Evolutionary conservation across 257 asterid genomes (phyloP).

Genomic region (Solanum dulcamara): DNA sequence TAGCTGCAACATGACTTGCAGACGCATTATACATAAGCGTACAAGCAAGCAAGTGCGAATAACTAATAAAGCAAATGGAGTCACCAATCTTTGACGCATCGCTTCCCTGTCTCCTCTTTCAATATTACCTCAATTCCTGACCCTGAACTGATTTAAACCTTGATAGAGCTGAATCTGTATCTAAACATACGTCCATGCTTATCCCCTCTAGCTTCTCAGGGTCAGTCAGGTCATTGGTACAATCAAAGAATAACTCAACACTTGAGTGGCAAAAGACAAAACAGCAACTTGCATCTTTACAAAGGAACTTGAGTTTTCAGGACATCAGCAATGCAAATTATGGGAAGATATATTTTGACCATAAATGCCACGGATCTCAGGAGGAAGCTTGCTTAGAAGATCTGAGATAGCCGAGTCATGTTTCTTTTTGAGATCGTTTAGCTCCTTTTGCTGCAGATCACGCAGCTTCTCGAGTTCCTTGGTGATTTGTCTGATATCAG

Average conservation of each 20-base stretch:
- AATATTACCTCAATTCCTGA: neutral
- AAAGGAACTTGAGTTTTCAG: constrained; percentile 16
- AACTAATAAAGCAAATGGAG: neutral
- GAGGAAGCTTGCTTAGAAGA: constrained; percentile 47
- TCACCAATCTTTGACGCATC: neutral
- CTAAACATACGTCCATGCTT: neutral
- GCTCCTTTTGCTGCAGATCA: constrained; percentile 56
- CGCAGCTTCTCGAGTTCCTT: constrained; percentile 51
- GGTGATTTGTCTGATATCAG: constrained; percentile 23
- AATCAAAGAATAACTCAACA: constrained; percentile 7
- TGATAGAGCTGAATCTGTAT: neutral
- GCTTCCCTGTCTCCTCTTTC: neutral
- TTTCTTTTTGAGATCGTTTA: constrained; percentile 46
- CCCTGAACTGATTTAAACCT: constrained; percentile 2
- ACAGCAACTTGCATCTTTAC: constrained; percentile 20
- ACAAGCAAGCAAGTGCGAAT: neutral
- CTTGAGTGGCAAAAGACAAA: constrained; percentile 4
- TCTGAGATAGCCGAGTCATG: constrained; percentile 46
- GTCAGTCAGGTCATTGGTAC: constrained; percentile 1
- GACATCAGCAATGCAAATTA: constrained; percentile 12
- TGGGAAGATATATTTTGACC: constrained; percentile 24
- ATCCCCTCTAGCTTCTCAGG: neutral
- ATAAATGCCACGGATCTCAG: constrained; percentile 34
- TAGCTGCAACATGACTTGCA: neutral
- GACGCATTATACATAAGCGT: neutral